Percentiles rank a stretch among this genome's conserved stretches.
phyloP scores from a whole-genome alignment of 1,284 basidiomycete genomes.

The Naganishia albida region DNA sequence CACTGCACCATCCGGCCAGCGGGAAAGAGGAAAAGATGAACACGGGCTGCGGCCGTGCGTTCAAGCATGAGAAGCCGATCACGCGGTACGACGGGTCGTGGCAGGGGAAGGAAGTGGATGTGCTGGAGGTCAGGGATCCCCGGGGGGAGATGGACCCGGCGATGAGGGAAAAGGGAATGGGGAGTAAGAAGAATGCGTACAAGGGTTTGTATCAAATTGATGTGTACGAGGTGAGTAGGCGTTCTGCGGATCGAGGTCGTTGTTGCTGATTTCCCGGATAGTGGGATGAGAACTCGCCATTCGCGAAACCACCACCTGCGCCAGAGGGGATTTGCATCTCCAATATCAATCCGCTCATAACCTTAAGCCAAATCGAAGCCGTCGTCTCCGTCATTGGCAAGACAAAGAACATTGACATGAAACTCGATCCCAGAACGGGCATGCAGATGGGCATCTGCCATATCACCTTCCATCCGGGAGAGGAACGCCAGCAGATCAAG shows the following conservation, averaged over 20 bases:
- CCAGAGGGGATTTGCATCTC: slow-evolving; percentile 25
- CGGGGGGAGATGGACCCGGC: slow-evolving; percentile 38
- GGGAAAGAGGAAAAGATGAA: slow-evolving; percentile 3
- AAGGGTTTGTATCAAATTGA: slow-evolving; percentile 39
- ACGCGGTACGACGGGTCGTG: slow-evolving; percentile 46
- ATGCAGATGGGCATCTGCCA: slow-evolving; percentile 79
- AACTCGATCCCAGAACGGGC: slow-evolving; percentile 77
- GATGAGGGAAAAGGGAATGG: slow-evolving; percentile 39
- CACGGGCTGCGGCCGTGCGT: slow-evolving; percentile 10
- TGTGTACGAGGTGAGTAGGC: slow-evolving; percentile 45
- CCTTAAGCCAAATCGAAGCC: slow-evolving; percentile 11
- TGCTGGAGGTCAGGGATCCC: slow-evolving; percentile 40
- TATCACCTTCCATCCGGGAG: slow-evolving; percentile 63
- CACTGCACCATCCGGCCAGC: slow-evolving; percentile 1
- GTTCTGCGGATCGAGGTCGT: background rate
- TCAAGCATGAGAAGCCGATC: slow-evolving; percentile 35
- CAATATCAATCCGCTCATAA: slow-evolving; percentile 15
- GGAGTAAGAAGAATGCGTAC: slow-evolving; percentile 41
- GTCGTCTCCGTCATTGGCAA: slow-evolving; percentile 60
- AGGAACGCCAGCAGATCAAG: slow-evolving; percentile 2
- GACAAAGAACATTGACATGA: slow-evolving; percentile 71
- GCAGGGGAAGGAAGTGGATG: slow-evolving; percentile 38
- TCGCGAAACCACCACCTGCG: slow-evolving; percentile 14
- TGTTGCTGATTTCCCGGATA: background rate
- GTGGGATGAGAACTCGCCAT: slow-evolving; percentile 27